phyloP scores from a whole-genome alignment of 1,139 yeast species.

The Nadsonia commutata region DNA sequence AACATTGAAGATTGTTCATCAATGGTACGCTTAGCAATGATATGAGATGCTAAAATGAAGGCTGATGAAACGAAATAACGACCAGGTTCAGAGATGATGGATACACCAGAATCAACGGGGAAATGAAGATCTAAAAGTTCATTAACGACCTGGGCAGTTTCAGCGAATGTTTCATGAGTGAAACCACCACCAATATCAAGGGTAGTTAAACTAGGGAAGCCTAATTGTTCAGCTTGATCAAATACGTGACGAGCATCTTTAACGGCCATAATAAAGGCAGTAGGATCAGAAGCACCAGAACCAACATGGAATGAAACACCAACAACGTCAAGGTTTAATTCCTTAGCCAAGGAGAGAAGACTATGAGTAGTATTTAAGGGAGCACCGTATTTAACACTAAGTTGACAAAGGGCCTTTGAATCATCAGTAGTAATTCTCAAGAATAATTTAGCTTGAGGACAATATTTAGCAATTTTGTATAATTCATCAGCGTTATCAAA shows the following conservation, averaged over 20 bases:
- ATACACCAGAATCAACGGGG: constrained; percentile 32
- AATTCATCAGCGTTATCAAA: constrained; percentile 84
- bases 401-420: constrained; percentile 70
- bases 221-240: constrained; percentile 36
- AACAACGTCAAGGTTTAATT: constrained; percentile 44
- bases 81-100: constrained; percentile 87
- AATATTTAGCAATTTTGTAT: constrained; percentile 50
- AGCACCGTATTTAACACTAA: constrained; percentile 86
- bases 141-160: constrained; percentile 46
- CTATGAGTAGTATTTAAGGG: constrained; percentile 38
- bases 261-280: constrained; percentile 56
- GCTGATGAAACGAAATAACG: constrained; percentile 78
- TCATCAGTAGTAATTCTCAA: constrained; percentile 86
- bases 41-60: constrained; percentile 70
- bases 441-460: constrained; percentile 56
- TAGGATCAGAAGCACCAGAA: constrained; percentile 73
- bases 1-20: constrained; percentile 31
- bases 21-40: constrained; percentile 60
- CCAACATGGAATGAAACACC: constrained; percentile 97
- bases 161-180: constrained; percentile 47
- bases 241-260: constrained; percentile 60
- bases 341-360: constrained; percentile 48
- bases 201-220: constrained; percentile 31
- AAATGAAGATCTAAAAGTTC: constrained; percentile 43
- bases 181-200: constrained; percentile 96